phyloP scores from a whole-genome alignment of 2,329 filamentous ascomycete species.

The Grosmannia serpens region DNA sequence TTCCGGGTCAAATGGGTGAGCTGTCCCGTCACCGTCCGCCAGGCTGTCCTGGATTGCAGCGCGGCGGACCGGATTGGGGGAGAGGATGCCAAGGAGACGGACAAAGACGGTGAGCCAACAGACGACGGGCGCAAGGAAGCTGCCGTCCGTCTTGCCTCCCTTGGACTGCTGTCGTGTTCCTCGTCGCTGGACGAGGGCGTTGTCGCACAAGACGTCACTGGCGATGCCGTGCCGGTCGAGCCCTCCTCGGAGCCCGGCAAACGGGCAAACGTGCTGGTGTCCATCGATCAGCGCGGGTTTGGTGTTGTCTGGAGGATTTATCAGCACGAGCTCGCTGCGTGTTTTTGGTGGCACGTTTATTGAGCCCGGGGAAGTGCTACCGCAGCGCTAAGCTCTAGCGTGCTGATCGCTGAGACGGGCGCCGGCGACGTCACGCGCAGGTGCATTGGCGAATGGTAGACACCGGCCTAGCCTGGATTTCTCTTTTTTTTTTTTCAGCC shows the following conservation, averaged over 20 bases:
- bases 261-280: too few relatives aligned
- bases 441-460: neutral
- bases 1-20: too few relatives aligned
- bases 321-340: too few relatives aligned
- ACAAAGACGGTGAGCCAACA: neutral
- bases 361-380: too few relatives aligned
- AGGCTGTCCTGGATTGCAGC: neutral
- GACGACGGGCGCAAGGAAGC: neutral
- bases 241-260: neutral
- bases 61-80: neutral
- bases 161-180: neutral
- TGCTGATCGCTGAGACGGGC: neutral
- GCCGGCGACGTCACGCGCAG: neutral
- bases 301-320: too few relatives aligned
- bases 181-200: neutral
- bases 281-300: neutral
- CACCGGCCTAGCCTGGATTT: too few relatives aligned
- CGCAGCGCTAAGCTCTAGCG: neutral
- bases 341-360: too few relatives aligned
- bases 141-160: neutral
- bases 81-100: neutral
- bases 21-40: too few relatives aligned
- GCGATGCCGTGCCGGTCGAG: neutral
- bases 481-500: neutral
- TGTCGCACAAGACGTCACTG: neutral